These are phyloP conservation scores for Podospora appendiculata DNA, from an alignment of 495 filamentous ascomycete genomes.

Conservation along the genomic window DNA sequence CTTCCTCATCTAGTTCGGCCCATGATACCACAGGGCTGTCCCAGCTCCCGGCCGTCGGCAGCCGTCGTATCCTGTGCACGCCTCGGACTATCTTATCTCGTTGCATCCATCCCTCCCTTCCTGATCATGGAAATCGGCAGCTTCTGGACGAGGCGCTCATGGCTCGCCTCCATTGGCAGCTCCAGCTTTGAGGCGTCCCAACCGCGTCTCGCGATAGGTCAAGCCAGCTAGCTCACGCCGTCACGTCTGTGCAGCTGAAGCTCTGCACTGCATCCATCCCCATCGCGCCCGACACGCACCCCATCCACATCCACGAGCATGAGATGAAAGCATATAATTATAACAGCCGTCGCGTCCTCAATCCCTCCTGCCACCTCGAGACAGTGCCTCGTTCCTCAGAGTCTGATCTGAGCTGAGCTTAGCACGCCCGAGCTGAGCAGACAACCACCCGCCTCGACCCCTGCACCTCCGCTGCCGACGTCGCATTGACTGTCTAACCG, in stretches of 20 bases:
- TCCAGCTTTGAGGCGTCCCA: conserved; percentile 2
- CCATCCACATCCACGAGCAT: neutral
- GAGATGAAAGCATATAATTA: conserved; percentile 3
- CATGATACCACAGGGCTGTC: too few relatives aligned
- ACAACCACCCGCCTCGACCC: neutral
- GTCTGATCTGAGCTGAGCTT: neutral
- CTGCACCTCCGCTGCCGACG: neutral
- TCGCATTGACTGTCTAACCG: too few relatives aligned
- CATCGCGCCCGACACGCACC: neutral
- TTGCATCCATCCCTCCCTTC: neutral
- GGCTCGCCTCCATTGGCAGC: conserved; percentile 1
- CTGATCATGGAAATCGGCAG: neutral
- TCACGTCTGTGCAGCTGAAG: neutral
- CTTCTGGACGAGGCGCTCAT: neutral
- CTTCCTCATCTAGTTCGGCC: too few relatives aligned
- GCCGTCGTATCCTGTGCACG: neutral
- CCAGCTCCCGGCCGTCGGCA: conserved; percentile 7
- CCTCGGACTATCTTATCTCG: conserved; percentile 11
- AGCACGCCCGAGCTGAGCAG: neutral
- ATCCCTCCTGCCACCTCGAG: neutral
- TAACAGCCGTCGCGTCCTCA: conserved; percentile 1
- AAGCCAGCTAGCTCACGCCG: neutral
- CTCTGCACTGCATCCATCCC: neutral
- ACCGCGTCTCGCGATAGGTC: conserved; percentile 1
- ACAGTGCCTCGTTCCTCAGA: neutral